These are phyloP conservation scores for Avena insularis DNA, from an alignment of 176 grass and related monocot species.

Conservation along the genomic window DNA sequence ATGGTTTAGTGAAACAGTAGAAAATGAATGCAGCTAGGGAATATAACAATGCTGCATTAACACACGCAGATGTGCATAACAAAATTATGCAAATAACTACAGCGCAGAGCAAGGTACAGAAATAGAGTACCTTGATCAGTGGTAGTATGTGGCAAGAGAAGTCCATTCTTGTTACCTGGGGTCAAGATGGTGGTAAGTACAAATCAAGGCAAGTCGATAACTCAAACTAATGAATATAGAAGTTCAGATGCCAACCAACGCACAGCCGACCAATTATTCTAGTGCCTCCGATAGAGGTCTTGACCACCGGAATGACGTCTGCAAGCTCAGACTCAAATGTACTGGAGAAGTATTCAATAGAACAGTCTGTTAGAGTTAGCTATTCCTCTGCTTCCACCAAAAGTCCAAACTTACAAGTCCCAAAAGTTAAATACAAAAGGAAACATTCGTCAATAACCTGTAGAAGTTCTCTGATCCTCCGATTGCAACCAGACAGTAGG, in stretches of 20 bases:
- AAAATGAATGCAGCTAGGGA: neutral
- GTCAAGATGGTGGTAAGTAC: constrained; percentile 26
- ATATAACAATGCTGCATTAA: neutral
- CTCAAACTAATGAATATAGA: neutral
- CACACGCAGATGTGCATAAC: neutral
- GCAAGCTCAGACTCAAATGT: constrained; percentile 90
- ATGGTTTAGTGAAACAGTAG: neutral
- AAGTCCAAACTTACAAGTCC: neutral
- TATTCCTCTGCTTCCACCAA: neutral
- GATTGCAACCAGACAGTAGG: constrained; percentile 93
- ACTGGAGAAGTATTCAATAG: constrained; percentile 45
- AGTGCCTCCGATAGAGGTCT: constrained; percentile 89
- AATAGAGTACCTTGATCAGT: constrained; percentile 84
- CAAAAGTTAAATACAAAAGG: neutral
- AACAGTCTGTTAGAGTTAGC: constrained; percentile 10
- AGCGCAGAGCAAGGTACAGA: constrained; percentile 5
- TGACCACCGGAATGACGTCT: constrained; percentile 88
- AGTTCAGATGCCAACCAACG: constrained; percentile 61
- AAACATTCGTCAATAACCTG: constrained; percentile 52
- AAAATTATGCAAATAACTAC: neutral
- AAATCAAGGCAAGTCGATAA: neutral
- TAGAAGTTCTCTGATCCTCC: constrained; percentile 99
- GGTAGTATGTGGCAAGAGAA: constrained; percentile 93
- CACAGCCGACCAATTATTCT: constrained; percentile 90
- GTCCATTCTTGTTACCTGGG: constrained; percentile 97